phyloP scores from a whole-genome alignment of 805 yeast species.

The Cyberlindnera suaveolens region DNA sequence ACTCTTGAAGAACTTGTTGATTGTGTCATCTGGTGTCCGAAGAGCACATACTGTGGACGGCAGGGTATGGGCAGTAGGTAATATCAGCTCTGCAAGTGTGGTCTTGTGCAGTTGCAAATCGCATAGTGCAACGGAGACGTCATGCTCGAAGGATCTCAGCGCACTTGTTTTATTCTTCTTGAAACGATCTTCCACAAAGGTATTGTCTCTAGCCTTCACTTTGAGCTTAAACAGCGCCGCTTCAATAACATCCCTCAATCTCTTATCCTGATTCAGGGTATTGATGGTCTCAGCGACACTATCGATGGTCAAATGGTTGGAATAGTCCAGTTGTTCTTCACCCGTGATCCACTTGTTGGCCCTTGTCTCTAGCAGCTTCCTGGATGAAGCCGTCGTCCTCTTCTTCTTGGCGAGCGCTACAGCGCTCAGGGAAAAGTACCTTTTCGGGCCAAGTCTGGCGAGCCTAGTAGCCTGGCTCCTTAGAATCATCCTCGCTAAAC shows the following conservation, averaged over 20 bases:
- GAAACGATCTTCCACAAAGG: neutral
- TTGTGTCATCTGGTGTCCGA: neutral
- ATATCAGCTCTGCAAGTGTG: neutral
- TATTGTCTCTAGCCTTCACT: neutral
- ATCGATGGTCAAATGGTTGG: neutral
- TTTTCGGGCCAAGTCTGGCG: no score
- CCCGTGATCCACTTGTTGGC: conserved; percentile 1
- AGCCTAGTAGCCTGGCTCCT: no score
- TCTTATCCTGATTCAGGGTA: neutral
- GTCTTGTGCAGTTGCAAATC: no score
- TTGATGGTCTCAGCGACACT: neutral
- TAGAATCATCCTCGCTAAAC: no score
- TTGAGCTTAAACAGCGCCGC: conserved; percentile 1
- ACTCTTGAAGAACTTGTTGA: conserved; percentile 4
- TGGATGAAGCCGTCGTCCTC: neutral
- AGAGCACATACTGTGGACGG: neutral
- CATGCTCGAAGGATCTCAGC: conserved; percentile 6
- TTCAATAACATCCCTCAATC: neutral
- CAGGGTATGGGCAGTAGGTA: neutral
- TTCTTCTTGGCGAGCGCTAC: no score
- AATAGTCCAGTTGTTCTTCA: neutral
- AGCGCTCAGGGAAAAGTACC: no score
- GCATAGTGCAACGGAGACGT: neutral
- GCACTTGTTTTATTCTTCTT: neutral
- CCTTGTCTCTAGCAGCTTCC: neutral